phyloP scores from a whole-genome alignment of 2,329 filamentous ascomycete genomes.

The Aspergillus unguis region DNA sequence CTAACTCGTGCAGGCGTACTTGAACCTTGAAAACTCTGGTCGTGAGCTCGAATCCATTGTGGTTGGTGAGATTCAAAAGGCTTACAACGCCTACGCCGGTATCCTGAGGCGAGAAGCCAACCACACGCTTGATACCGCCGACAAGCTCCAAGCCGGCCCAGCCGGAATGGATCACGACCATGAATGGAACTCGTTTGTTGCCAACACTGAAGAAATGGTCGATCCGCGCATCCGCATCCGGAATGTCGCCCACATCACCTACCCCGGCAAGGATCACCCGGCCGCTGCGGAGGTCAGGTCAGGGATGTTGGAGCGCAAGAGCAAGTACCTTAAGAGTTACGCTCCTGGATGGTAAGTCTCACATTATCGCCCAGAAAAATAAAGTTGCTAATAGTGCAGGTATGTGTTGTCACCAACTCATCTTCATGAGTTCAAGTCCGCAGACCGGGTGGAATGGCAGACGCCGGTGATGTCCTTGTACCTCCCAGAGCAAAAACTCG shows the following conservation, averaged over 20 bases:
- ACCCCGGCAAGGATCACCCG: constrained; percentile 84
- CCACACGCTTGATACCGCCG: constrained; percentile 70
- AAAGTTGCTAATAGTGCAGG: constrained; percentile 49
- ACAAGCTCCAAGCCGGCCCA: constrained; percentile 77
- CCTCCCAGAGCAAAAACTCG: constrained; percentile 90
- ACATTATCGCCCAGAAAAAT: background rate
- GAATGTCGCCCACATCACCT: constrained; percentile 76
- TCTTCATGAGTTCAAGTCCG: constrained; percentile 98
- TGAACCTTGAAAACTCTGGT: constrained; percentile 91
- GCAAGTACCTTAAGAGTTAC: constrained; percentile 97
- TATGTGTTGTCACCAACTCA: constrained; percentile 96
- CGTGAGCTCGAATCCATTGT: constrained; percentile 95
- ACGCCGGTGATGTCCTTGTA: constrained; percentile 95
- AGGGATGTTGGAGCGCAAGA: constrained; percentile 92
- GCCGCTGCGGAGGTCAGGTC: constrained; percentile 80
- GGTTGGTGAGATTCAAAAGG: constrained; percentile 95
- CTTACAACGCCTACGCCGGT: constrained; percentile 88
- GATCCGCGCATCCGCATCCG: constrained; percentile 78
- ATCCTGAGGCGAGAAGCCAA: constrained; percentile 91
- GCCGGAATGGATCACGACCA: constrained; percentile 91
- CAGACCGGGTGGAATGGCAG: constrained; percentile 76
- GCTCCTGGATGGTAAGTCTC: constrained; percentile 80
- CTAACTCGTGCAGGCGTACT: constrained; percentile 66
- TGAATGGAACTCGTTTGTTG: constrained; percentile 84
- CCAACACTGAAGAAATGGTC: constrained; percentile 78